Evolutionary conservation across 306 rosid species (phyloP).

Genomic region (Cotoneaster glaucophyllus): DNA sequence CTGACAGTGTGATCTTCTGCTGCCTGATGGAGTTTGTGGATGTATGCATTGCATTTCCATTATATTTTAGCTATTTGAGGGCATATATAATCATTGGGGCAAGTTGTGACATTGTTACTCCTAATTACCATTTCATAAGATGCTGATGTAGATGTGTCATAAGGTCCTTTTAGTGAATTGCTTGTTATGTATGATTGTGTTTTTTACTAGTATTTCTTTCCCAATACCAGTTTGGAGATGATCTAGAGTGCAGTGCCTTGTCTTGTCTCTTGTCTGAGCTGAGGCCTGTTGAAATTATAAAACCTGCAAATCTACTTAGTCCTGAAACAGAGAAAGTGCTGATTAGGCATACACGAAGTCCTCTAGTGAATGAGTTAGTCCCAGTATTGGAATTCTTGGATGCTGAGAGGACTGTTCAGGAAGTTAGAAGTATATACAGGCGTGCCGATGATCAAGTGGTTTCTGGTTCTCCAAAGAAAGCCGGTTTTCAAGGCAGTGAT

Average conservation of each 20-base stretch:
- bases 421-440: constrained; percentile 47
- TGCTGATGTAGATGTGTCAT: not conserved
- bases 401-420: constrained; percentile 56
- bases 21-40: not conserved
- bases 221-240: constrained; percentile 66
- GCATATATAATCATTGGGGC: not conserved
- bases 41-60: not conserved
- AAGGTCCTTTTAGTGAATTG: constrained; percentile 1
- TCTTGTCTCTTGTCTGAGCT: constrained; percentile 79
- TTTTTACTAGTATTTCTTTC: constrained; percentile 18
- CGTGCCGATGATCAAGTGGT: constrained; percentile 18
- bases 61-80: not conserved
- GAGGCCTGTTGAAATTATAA: constrained; percentile 89
- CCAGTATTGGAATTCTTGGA: constrained; percentile 83
- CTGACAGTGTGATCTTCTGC: not conserved
- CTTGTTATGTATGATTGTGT: not conserved
- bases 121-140: not conserved
- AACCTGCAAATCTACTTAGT: constrained; percentile 74
- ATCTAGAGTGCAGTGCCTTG: constrained; percentile 73
- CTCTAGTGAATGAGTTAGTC: constrained; percentile 80
- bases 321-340: constrained; percentile 75
- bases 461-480: constrained; percentile 20
- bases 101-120: constrained; percentile 5
- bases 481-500: not conserved
- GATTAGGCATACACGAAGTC: constrained; percentile 73